These are phyloP conservation scores for Mucor ambiguus DNA, from an alignment of 371 early-diverging fungal species.

Conservation along the genomic window DNA sequence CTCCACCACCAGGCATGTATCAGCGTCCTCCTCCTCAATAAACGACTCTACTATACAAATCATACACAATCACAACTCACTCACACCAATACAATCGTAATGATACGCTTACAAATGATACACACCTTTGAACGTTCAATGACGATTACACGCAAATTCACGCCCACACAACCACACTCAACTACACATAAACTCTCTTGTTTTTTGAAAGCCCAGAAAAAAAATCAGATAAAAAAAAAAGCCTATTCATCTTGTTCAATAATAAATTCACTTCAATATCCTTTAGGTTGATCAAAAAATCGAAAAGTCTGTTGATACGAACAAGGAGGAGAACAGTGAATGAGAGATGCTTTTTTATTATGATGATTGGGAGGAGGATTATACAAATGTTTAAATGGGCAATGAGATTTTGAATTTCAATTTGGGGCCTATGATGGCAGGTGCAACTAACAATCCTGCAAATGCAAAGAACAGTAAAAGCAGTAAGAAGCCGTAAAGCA, in stretches of 20 bases:
- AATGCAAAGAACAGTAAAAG: constrained; percentile 17
- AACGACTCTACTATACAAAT: background rate
- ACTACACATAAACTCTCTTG: background rate
- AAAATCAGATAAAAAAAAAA: constrained; percentile 7
- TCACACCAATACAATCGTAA: background rate
- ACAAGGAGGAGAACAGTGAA: background rate
- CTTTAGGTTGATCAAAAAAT: constrained; percentile 4
- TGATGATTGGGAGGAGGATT: too few relatives aligned
- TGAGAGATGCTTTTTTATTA: background rate
- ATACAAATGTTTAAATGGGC: constrained; percentile 17
- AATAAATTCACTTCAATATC: constrained; percentile 17
- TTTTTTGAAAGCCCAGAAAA: background rate
- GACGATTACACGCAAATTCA: background rate
- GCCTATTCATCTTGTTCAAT: constrained; percentile 14
- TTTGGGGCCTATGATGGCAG: constrained; percentile 24
- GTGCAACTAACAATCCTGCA: constrained; percentile 21
- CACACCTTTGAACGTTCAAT: background rate
- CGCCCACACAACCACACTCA: background rate
- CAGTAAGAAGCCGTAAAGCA: constrained; percentile 68
- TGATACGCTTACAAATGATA: background rate
- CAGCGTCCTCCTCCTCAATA: constrained; percentile 37
- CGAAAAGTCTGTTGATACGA: too few relatives aligned
- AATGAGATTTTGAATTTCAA: constrained; percentile 18
- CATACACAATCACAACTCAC: background rate
- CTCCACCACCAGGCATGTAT: constrained; percentile 41